Evolutionary conservation across 106 monocot genomes (phyloP).

Genomic region (Dioscorea zingiberensis): DNA sequence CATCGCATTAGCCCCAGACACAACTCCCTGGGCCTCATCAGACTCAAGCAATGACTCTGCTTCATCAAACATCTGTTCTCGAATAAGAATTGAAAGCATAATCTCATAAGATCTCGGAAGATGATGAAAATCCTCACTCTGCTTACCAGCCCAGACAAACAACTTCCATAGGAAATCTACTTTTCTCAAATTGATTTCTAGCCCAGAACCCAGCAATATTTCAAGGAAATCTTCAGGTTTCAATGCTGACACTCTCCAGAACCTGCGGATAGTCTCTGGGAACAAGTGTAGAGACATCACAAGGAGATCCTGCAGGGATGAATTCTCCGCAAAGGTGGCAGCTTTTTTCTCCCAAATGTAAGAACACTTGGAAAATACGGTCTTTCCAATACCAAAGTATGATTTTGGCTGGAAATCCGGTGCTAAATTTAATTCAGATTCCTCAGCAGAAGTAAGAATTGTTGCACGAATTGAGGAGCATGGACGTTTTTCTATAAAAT

Average conservation of each 20-base stretch:
- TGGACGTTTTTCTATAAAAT: neutral
- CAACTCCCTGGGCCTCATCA: conserved; percentile 4
- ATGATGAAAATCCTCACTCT: conserved; percentile 50
- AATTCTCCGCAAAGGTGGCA: conserved; percentile 19
- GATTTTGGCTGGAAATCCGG: conserved; percentile 1
- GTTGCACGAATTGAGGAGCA: neutral
- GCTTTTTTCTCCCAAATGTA: conserved; percentile 31
- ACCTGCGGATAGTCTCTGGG: conserved; percentile 60
- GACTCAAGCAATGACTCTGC: conserved; percentile 56
- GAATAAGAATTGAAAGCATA: conserved; percentile 54
- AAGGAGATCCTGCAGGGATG: conserved; percentile 44
- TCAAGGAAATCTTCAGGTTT: conserved; percentile 52
- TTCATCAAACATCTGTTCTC: conserved; percentile 34
- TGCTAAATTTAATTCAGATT: neutral
- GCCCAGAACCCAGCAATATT: conserved; percentile 36
- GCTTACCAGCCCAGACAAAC: conserved; percentile 52
- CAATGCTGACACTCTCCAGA: conserved; percentile 52
- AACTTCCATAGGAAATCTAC: conserved; percentile 49
- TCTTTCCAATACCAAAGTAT: neutral
- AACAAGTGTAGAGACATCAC: conserved; percentile 33
- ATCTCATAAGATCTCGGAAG: conserved; percentile 51
- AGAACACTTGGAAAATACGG: conserved; percentile 18
- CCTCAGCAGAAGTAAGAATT: neutral
- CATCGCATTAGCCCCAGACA: conserved; percentile 13
- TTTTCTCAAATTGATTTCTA: conserved; percentile 15